Evolutionary conservation across 345 rosid genomes (phyloP), one percentile per base, ranked within the genome.

Genomic region (Populus euphratica): DNA sequence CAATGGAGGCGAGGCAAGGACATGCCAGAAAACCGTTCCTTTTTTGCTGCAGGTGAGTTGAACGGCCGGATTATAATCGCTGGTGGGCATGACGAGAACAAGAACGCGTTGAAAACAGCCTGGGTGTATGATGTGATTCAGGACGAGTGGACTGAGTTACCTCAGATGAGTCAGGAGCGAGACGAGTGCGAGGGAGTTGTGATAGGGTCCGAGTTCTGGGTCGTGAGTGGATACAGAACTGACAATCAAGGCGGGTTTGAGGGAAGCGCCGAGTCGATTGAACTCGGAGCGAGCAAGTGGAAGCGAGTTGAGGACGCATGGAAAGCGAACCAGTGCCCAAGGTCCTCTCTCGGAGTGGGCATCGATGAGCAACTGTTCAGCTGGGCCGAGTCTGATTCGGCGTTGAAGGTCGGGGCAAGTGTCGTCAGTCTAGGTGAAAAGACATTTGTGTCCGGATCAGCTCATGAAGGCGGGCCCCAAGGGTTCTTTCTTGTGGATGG

Each of bases 31-130:
- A 85, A 79, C 38, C 85, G 89, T 74, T 87, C 94, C 5, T 91
- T 91, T 62, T 91, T 90, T 52, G 91, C 92, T 4, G 73, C 76
- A 3, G 92, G 91, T 5, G 84, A 76, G 16, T 39, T 59, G n/a
- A 79, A 73, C 14, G 88, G 82, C 20, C 79, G 77, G 68, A 82
- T 91, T 1, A 73, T 61, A 38, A 77, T 90, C 5, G 92, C 96
- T 0, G 92, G 96, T 1, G 94, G 94, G 20, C 96, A 90, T 66
- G 94, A 91, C 39, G 87, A 86, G 87, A 82, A 83, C 84, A 91
- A 91, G 83, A 91, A 86, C 81, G 90, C 96, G n/a, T 41, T 88
- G 84, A 85, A 68, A 16, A 76, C 87, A 1, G 90, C 89, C 25
- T 88, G 92, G 92, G 89, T 81, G 7, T 91, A 90, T 59, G 91